Percentiles rank a stretch among this genome's conserved stretches.
These are phyloP conservation scores for Irpex lacteus DNA, from an alignment of 1,284 basidiomycete species.

Conservation along the genomic window DNA sequence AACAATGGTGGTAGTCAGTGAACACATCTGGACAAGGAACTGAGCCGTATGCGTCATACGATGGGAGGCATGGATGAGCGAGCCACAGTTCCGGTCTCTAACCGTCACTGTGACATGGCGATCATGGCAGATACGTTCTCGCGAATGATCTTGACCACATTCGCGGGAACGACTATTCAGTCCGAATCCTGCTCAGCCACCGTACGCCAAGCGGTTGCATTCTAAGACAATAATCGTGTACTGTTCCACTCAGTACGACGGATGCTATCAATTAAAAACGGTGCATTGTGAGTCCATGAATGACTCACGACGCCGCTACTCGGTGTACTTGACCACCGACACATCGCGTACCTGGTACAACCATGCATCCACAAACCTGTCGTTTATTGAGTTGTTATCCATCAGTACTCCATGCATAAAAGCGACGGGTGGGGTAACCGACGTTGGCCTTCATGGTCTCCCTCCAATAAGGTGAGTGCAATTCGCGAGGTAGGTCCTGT, in stretches of 20 bases:
- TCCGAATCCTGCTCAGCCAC: background rate
- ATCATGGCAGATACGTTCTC: background rate
- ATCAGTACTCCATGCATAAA: no score
- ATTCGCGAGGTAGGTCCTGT: no score
- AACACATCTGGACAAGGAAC: no score
- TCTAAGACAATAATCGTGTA: background rate
- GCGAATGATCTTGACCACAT: background rate
- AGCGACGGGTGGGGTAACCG: background rate
- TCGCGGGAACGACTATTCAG: background rate
- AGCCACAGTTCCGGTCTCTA: background rate
- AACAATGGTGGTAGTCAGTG: no score
- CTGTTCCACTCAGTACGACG: background rate
- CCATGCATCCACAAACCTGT: background rate
- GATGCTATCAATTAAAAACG: background rate
- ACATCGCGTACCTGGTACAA: background rate
- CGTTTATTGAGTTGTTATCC: no score
- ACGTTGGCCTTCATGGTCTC: background rate
- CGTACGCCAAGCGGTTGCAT: background rate
- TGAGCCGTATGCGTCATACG: no score
- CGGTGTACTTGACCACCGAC: background rate
- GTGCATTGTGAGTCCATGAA: background rate
- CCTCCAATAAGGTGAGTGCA: no score
- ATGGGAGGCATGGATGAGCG: no score
- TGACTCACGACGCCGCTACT: background rate
- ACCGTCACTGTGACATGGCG: background rate